Evolutionary conservation across 2,329 filamentous ascomycete genomes (phyloP), one percentile per base, ranked within the genome.

Genomic region (Epichloe sibirici): DNA sequence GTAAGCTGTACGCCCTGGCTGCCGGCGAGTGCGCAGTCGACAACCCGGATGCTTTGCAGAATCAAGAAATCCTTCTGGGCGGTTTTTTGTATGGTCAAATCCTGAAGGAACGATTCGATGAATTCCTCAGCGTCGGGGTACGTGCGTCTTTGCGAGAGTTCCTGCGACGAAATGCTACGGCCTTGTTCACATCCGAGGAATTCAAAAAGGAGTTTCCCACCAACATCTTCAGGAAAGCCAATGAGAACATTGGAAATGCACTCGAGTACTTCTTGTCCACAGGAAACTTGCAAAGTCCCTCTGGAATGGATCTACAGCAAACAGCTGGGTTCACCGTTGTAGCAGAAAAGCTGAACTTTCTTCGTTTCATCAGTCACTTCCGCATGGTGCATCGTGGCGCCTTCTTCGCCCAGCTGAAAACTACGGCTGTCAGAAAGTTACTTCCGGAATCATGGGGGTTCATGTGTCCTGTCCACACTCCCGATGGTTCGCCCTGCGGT

Each of bases 331-430:
- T 95, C 69, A 95, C 89, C 0, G 90, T 98, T 49, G 90, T 97
- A 49, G 93, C 93, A 3, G 93, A 98, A 67, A 97, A 97, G 77
- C 91, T 98, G 66, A 98, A 98, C 73, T 98, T 97, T 67, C 82
- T 95, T 63, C 88, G 93, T 62, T 98, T 97, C 73, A 95, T 98
- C 72, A 93, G 88, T 69, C 93, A 98, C 69, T 98, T 98, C 78
- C 86, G 93, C 59, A 96, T 96, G 90, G 89, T 98, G 53, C 93
- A 98, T 73, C 83, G 93, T 82, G 93, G 93, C 75, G 93, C 89
- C 66, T 98, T 98, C 79, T 98, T 98, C 68, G 93, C 93, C 3
- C 88, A 97, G 66, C 72, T 98, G 58, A 97, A 96, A 72, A 98
- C 93, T 0, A 98, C 93, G 0, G 93, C 93, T 0, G 93, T 98